phyloP scores from a whole-genome alignment of 192 early-diverging fungal species.

The Phycomyces nitens region DNA sequence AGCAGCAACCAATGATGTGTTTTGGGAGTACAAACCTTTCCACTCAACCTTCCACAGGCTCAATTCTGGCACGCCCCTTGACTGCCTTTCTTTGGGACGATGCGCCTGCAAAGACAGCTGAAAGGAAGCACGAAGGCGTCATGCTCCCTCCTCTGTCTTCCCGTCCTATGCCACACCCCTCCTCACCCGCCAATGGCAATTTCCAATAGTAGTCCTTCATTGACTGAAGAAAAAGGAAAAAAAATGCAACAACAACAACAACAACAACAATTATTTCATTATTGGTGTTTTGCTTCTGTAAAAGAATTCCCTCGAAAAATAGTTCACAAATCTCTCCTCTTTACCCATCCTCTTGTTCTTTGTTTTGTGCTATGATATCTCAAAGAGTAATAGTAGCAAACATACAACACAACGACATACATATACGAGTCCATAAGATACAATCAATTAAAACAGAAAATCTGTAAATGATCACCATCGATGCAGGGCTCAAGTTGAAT shows the following conservation, averaged over 20 bases:
- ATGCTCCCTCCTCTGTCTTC: slow-evolving; percentile 22
- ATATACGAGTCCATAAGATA: no score
- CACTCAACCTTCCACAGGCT: slow-evolving; percentile 1
- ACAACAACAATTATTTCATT: neutral
- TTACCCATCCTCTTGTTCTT: no score
- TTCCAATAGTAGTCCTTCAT: slow-evolving; percentile 3
- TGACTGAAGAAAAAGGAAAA: neutral
- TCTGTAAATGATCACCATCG: no score
- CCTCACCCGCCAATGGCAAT: neutral
- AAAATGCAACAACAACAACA: neutral
- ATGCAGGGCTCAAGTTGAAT: no score
- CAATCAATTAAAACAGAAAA: no score
- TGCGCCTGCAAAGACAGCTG: neutral
- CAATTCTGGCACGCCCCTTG: slow-evolving; percentile 20
- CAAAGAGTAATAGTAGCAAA: no score
- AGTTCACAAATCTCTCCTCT: no score
- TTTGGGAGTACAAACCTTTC: neutral
- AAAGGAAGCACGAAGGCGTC: slow-evolving; percentile 8
- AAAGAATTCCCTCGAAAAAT: no score
- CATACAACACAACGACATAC: no score
- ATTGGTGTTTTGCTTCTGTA: neutral
- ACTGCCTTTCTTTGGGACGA: slow-evolving; percentile 27
- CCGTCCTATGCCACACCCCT: neutral
- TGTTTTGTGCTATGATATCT: no score
- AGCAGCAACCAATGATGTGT: neutral